Percentiles rank a stretch among this genome's conserved stretches.
Evolutionary conservation across 345 rosid genomes (phyloP).

Genomic region (Anastatica hierochuntica): DNA sequence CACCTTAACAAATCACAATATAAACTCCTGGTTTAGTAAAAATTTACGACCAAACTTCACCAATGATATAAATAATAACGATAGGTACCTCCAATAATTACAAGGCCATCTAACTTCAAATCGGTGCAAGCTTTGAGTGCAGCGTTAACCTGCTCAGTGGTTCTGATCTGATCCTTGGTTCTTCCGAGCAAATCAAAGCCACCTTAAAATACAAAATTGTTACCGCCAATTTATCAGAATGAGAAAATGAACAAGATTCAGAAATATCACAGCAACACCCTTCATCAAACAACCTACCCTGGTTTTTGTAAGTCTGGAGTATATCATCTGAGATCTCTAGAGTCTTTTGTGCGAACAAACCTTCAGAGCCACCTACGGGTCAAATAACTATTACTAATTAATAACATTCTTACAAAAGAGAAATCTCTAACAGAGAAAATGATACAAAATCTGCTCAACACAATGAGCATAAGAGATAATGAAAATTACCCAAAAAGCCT

Average conservation of each 20-base stretch:
- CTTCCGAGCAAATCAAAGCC: conserved; percentile 96
- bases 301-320: conserved; percentile 85
- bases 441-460: neutral
- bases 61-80: neutral
- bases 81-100: conserved; percentile 80
- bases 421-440: neutral
- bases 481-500: conserved; percentile 72
- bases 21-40: neutral
- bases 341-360: conserved; percentile 88
- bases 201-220: conserved; percentile 37
- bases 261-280: conserved; percentile 4
- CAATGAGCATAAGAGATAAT: neutral
- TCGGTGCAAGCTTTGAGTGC: conserved; percentile 70
- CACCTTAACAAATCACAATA: conserved; percentile 64
- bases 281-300: conserved; percentile 41
- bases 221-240: conserved; percentile 9
- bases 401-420: neutral
- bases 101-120: conserved; percentile 91
- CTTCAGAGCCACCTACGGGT: conserved; percentile 90
- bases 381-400: neutral
- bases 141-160: conserved; percentile 92
- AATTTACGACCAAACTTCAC: neutral
- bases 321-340: conserved; percentile 74
- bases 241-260: conserved; percentile 6
- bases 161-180: conserved; percentile 93